Evolutionary conservation across 345 rosid species (phyloP).

Genomic region (Linum lewisii): DNA sequence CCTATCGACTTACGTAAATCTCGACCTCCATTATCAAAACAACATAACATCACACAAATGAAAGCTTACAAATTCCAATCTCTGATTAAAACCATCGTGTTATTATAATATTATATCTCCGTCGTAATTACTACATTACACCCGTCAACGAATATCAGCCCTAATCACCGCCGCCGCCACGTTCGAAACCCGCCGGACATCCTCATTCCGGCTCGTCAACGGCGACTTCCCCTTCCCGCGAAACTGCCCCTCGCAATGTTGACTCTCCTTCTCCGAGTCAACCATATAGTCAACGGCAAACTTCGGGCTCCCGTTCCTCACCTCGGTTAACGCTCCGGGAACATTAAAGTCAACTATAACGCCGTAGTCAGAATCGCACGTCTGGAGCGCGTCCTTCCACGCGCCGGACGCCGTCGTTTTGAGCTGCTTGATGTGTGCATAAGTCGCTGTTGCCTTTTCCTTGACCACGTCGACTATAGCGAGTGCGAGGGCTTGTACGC

Average conservation of each 20-base stretch:
- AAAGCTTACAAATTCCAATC: too few relatives aligned
- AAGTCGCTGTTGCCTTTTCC: not conserved
- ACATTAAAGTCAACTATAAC: constrained; percentile 1
- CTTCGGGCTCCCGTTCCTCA: constrained; percentile 9
- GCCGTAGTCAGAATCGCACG: constrained; percentile 1
- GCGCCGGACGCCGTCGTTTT: not conserved
- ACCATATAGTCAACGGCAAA: constrained; percentile 2
- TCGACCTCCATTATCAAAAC: too few relatives aligned
- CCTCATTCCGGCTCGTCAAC: not conserved
- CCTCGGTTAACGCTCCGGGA: constrained; percentile 6
- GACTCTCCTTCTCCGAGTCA: constrained; percentile 4
- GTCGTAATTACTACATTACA: too few relatives aligned
- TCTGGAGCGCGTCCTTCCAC: not conserved
- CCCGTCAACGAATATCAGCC: constrained; percentile 5
- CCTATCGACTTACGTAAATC: too few relatives aligned
- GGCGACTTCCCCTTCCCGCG: constrained; percentile 9
- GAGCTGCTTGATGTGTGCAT: not conserved
- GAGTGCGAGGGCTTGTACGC: not conserved
- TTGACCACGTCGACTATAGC: not conserved
- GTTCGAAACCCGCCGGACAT: not conserved
- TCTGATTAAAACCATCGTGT: too few relatives aligned
- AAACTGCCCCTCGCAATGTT: not conserved
- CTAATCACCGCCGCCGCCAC: constrained; percentile 7
- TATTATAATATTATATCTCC: too few relatives aligned
- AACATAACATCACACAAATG: too few relatives aligned